phyloP scores from a whole-genome alignment of 768 basidiomycete species.

The Tulasnella sp. region DNA sequence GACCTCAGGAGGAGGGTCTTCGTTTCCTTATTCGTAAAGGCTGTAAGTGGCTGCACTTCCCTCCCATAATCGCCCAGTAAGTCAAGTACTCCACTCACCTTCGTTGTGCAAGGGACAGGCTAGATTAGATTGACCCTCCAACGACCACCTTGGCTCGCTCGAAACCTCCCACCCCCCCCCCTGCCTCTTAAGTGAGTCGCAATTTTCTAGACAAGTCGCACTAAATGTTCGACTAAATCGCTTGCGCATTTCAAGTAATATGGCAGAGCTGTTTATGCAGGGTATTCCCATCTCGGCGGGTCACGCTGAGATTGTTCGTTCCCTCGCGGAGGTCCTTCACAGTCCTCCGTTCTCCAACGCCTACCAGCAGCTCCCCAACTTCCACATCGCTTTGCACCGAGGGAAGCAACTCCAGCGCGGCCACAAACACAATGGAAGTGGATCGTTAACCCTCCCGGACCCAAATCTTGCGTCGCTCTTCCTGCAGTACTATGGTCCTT shows the following conservation, averaged over 20 bases:
- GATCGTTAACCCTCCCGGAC: constrained; percentile 19
- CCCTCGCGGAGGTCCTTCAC: constrained; percentile 19
- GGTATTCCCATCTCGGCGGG: not conserved
- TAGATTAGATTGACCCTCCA: no score
- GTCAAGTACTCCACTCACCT: no score
- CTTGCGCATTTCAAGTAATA: not conserved
- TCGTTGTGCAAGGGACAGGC: no score
- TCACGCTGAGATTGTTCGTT: not conserved
- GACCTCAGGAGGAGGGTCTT: no score
- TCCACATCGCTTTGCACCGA: constrained; percentile 20
- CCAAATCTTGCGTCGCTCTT: not conserved
- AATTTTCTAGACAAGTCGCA: not conserved
- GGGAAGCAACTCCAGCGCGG: not conserved
- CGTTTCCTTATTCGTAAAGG: no score
- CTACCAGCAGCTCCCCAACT: not conserved
- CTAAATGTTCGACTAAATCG: not conserved
- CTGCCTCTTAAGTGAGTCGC: no score
- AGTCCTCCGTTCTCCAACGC: not conserved
- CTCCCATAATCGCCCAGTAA: no score
- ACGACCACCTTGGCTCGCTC: no score
- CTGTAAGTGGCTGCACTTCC: no score
- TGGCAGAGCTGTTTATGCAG: constrained; percentile 22
- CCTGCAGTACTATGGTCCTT: constrained; percentile 7
- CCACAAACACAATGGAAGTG: constrained; percentile 9
- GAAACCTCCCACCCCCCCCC: no score